Base-by-base conservation (phyloP, 1,284 basidiomycete species). In the Cutaneotrichosporon mucoides region DNA sequence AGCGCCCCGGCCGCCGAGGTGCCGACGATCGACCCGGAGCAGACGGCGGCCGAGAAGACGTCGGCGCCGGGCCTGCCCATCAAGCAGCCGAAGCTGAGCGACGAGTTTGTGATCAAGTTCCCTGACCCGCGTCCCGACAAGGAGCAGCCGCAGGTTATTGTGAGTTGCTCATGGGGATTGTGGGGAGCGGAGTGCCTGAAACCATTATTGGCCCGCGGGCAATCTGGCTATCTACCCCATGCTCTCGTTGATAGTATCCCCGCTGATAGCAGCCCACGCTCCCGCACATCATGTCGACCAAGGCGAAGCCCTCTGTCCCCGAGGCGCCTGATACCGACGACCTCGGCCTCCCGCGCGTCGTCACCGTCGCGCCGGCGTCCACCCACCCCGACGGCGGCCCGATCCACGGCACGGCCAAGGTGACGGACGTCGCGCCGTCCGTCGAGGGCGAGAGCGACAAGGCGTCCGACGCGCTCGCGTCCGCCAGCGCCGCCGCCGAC, bases 321-420 rank as follows among this genome's bases (percentile, higher is more conserved):
- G 61, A 55, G 53, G 59, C 11, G 9, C 35, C 38, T 12, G 34
- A 34, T 16, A 24, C 24, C 24, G 33, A 46, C 37, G 37, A 52
- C 50, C 33, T 52, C 45, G 50, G 63, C 60, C 44, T 45, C 16
- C 88, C 89, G 38, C 89, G 87, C 73, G 77, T 93, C 55, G 78
- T 90, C 45, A 85, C 90, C 47, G 84, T 90, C 42, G 84, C 85
- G 12, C 86, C 86, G 6, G 81, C 83, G 5, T 81, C 81, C 24
- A 88, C 86, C 0, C 84, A 87, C 69, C 80, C 79, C 41, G 84
- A 80, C 59, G 86, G 84, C 41, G 87, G 87, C 4, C 87, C 87
- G 15, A 83, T 84, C 1, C 82, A 87, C 51, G 56, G 50, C 43
- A 48, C 46, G 33, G 34, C 33, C 12, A 48, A 48, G 34, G 46